Evolutionary conservation across 345 rosid genomes (phyloP).

Genomic region (Boechera divaricarpa): DNA sequence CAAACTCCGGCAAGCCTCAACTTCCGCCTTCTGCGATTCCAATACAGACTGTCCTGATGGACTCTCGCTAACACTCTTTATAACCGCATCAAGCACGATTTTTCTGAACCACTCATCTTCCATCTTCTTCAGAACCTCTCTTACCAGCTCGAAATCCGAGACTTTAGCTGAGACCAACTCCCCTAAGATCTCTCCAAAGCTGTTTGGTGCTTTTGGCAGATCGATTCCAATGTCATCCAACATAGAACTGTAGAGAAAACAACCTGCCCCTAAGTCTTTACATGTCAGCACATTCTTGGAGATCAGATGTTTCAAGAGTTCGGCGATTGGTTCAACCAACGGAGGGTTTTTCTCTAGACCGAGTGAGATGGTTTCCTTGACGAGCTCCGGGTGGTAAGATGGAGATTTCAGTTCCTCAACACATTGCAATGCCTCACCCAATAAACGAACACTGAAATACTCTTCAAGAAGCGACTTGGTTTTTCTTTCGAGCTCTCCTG

Average conservation of each 20-base stretch:
- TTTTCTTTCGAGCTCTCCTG: slow-evolving; percentile 54
- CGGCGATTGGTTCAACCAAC: slow-evolving; percentile 49
- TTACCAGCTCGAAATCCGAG: slow-evolving; percentile 53
- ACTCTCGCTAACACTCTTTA: slow-evolving; percentile 36
- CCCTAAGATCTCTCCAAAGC: slow-evolving; percentile 69
- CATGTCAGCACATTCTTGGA: slow-evolving; percentile 51
- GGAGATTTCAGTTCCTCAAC: slow-evolving; percentile 69
- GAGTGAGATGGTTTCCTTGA: slow-evolving; percentile 68
- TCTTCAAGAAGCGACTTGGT: slow-evolving; percentile 69
- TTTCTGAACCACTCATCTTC: slow-evolving; percentile 58
- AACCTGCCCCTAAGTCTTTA: slow-evolving; percentile 59
- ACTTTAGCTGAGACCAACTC: slow-evolving; percentile 52
- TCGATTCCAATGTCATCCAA: slow-evolving; percentile 77
- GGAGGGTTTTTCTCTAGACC: slow-evolving; percentile 71
- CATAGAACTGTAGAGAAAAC: slow-evolving; percentile 59
- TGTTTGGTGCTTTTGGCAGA: slow-evolving; percentile 69
- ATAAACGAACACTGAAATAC: slow-evolving; percentile 56
- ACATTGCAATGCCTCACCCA: slow-evolving; percentile 72
- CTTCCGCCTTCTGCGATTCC: slow-evolving; percentile 40
- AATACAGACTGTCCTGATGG: slow-evolving; percentile 45
- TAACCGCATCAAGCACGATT: slow-evolving; percentile 40
- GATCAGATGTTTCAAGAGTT: slow-evolving; percentile 56
- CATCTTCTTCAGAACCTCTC: slow-evolving; percentile 58
- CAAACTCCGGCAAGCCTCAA: slow-evolving; percentile 50
- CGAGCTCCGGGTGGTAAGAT: slow-evolving; percentile 64